Conservation (phyloP, 1,284 basidiomycete genomes). For the Pholiota adiposa region DNA sequence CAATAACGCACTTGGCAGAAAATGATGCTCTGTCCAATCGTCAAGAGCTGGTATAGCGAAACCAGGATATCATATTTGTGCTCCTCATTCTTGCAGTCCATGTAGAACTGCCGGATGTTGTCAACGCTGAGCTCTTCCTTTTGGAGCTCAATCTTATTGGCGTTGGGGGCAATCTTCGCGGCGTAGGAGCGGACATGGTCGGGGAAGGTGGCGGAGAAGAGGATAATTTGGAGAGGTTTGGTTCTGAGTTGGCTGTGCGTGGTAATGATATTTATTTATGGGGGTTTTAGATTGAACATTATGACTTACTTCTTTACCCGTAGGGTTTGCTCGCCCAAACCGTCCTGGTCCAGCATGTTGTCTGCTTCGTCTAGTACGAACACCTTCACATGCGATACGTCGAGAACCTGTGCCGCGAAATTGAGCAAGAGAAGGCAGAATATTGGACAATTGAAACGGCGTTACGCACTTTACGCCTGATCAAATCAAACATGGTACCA, state of each 20-base stretch:
- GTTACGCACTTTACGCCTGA: conserved; percentile 52
- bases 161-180: conserved; percentile 87
- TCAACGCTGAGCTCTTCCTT: conserved; percentile 95
- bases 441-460: no score
- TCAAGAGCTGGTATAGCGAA: conserved; percentile 88
- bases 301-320: conserved; percentile 88
- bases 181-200: conserved; percentile 92
- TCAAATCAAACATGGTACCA: conserved; percentile 91
- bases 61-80: conserved; percentile 98
- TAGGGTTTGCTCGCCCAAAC: conserved; percentile 95
- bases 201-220: conserved; percentile 99
- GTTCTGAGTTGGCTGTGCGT: conserved; percentile 66
- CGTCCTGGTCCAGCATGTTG: conserved; percentile 97
- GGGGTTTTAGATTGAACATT: conserved; percentile 11
- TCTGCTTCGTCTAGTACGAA: conserved; percentile 99
- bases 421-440: neutral
- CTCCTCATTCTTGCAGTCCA: conserved; percentile 89
- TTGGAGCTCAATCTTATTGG: conserved; percentile 97
- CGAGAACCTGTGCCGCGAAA: conserved; percentile 55
- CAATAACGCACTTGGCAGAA: conserved; percentile 80
- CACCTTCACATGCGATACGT: conserved; percentile 84
- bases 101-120: conserved; percentile 97
- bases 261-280: neutral
- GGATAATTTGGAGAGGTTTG: conserved; percentile 80
- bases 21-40: conserved; percentile 97